These are phyloP conservation scores for Yarrowia sp. DNA, from an alignment of 805 yeast genomes.

Conservation along the genomic window DNA sequence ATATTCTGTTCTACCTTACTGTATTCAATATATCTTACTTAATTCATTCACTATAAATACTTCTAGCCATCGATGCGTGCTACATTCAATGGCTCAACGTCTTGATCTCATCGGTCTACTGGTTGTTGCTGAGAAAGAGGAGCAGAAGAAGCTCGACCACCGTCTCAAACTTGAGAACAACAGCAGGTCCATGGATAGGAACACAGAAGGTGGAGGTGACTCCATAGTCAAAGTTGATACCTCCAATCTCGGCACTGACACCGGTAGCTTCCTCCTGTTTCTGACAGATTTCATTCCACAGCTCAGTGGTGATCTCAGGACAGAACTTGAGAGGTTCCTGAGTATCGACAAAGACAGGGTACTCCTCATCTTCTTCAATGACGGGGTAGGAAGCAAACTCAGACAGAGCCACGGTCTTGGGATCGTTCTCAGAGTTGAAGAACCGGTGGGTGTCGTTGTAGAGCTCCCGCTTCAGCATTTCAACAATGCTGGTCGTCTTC, in stretches of 20 bases:
- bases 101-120: background rate
- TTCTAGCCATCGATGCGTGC: background rate
- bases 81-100: background rate
- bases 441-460: constrained; percentile 2
- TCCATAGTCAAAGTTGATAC: constrained; percentile 30
- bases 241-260: background rate
- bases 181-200: constrained; percentile 22
- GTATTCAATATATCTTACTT: no score
- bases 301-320: background rate
- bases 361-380: background rate
- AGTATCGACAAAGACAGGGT: constrained; percentile 2
- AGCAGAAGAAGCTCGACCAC: constrained; percentile 19
- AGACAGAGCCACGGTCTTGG: constrained; percentile 4
- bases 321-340: constrained; percentile 15
- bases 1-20: no score
- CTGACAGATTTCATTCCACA: constrained; percentile 7
- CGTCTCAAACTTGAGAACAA: constrained; percentile 17
- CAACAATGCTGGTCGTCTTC: background rate
- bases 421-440: background rate
- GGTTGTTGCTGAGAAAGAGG: constrained; percentile 5
- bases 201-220: constrained; percentile 19
- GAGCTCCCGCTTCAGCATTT: constrained; percentile 6
- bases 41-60: constrained; percentile 1
- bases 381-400: background rate
- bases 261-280: constrained; percentile 19